These are phyloP conservation scores for Magnusiomyces fungicola DNA, from an alignment of 1,139 yeast genomes.

Conservation along the genomic window DNA sequence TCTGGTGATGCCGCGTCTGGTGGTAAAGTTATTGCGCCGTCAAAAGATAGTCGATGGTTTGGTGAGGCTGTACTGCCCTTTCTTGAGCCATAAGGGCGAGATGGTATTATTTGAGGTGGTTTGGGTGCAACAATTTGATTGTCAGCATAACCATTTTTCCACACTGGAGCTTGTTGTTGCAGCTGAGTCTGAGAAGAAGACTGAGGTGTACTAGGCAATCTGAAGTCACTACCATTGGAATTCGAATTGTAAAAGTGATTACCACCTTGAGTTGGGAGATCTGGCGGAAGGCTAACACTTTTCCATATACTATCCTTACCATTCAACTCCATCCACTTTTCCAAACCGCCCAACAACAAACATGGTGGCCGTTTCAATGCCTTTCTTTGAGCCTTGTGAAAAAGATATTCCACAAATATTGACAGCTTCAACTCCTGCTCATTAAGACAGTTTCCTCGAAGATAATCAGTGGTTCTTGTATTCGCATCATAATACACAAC, in stretches of 20 bases:
- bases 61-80: constrained; percentile 35
- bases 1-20: not conserved
- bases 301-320: constrained; percentile 16
- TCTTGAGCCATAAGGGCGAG: constrained; percentile 23
- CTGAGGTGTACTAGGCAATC: too few relatives aligned
- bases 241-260: too few relatives aligned
- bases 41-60: constrained; percentile 6
- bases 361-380: constrained; percentile 49
- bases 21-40: not conserved
- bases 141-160: not conserved
- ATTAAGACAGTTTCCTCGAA: constrained; percentile 19
- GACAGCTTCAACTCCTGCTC: constrained; percentile 19
- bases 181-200: not conserved
- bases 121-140: constrained; percentile 5
- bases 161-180: not conserved
- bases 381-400: constrained; percentile 34
- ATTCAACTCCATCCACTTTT: constrained; percentile 37
- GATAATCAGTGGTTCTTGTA: constrained; percentile 19
- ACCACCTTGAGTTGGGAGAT: not conserved
- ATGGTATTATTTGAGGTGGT: constrained; percentile 22
- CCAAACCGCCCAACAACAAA: constrained; percentile 48
- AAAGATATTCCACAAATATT: constrained; percentile 26
- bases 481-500: constrained; percentile 53
- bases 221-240: too few relatives aligned
- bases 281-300: constrained; percentile 4